phyloP scores from a whole-genome alignment of 768 basidiomycete genomes.

The Boletus vinaceobasis region DNA sequence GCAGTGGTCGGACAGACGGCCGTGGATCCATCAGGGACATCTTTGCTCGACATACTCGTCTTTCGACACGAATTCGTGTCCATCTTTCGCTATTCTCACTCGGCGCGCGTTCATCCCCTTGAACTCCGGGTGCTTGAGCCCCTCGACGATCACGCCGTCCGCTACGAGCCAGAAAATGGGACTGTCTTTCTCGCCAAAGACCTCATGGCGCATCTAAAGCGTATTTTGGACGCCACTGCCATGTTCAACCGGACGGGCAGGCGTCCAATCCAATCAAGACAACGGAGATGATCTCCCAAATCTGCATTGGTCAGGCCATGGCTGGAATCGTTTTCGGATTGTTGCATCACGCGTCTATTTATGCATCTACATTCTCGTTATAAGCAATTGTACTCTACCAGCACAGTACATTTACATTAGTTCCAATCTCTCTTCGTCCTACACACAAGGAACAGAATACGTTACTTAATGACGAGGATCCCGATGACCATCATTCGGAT shows the following conservation, averaged over 20 bases:
- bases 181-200: conserved; percentile 58
- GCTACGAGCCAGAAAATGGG: conserved; percentile 57
- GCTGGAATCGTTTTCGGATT: not conserved
- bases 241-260: conserved; percentile 11
- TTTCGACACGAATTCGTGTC: conserved; percentile 57
- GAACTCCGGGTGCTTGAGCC: conserved; percentile 49
- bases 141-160: conserved; percentile 45
- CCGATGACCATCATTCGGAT: not conserved
- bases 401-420: conserved; percentile 1
- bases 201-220: conserved; percentile 26
- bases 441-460: not conserved
- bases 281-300: conserved; percentile 5
- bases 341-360: conserved; percentile 2
- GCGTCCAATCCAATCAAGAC: conserved; percentile 4
- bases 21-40: conserved; percentile 10
- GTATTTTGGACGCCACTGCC: conserved; percentile 27
- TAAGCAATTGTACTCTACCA: conserved; percentile 20
- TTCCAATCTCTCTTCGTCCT: not conserved
- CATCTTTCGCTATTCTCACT: conserved; percentile 58
- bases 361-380: not conserved
- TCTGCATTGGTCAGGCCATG: not conserved
- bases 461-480: not conserved
- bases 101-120: conserved; percentile 35
- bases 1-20: conserved; percentile 19
- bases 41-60: conserved; percentile 23